These are phyloP conservation scores for Pyrenophora seminiperda DNA, from an alignment of 2,329 filamentous ascomycete genomes.

Conservation along the genomic window DNA sequence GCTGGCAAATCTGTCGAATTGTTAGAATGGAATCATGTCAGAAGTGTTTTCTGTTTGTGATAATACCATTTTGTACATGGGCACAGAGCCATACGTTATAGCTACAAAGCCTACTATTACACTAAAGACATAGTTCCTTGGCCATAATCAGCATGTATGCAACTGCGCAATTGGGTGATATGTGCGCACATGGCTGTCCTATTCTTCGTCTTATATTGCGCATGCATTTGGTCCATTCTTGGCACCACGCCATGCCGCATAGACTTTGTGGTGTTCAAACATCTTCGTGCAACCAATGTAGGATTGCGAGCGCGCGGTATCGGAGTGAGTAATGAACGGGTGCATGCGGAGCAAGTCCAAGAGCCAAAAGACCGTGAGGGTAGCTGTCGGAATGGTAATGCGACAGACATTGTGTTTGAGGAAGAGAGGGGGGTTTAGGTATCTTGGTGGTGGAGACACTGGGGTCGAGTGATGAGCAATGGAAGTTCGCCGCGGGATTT, in stretches of 20 bases:
- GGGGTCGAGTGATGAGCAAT: conserved; percentile 34
- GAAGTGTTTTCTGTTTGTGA: too few relatives aligned
- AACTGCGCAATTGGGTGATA: neutral
- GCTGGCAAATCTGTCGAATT: conserved; percentile 71
- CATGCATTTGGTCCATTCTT: conserved; percentile 68
- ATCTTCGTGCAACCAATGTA: conserved; percentile 32
- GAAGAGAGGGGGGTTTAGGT: conserved; percentile 5
- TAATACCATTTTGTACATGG: conserved; percentile 88
- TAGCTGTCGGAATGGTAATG: conserved; percentile 27
- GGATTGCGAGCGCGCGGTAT: conserved; percentile 25
- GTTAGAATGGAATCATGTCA: conserved; percentile 15
- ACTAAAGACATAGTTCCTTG: conserved; percentile 74
- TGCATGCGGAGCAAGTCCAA: conserved; percentile 47
- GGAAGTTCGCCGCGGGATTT: conserved; percentile 37
- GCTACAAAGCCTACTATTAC: conserved; percentile 80
- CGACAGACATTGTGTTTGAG: conserved; percentile 35
- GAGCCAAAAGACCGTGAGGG: conserved; percentile 28
- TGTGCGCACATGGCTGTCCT: conserved; percentile 64
- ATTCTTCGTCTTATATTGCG: conserved; percentile 70
- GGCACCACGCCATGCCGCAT: conserved; percentile 49
- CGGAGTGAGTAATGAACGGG: conserved; percentile 35
- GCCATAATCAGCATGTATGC: conserved; percentile 6
- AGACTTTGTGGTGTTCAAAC: conserved; percentile 40
- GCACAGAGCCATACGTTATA: conserved; percentile 81
- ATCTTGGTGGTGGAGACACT: conserved; percentile 5